phyloP scores from a whole-genome alignment of 495 filamentous ascomycete species.

The Aspergillus cavernicola region DNA sequence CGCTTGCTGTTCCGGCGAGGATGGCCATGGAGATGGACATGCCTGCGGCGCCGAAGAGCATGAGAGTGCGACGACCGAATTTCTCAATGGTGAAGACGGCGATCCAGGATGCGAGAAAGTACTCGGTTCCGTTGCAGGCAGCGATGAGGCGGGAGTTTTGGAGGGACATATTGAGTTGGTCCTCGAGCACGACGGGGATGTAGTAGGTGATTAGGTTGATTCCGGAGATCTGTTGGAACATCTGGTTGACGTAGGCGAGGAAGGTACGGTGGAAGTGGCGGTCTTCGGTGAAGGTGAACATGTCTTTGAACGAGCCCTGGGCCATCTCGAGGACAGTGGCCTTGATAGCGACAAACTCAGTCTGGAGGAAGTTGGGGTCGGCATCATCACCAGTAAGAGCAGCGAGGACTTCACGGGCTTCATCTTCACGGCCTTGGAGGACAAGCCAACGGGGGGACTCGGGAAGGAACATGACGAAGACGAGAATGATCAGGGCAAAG shows the following conservation, averaged over 20 bases:
- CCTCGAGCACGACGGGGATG: conserved; percentile 59
- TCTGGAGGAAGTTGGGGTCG: conserved; percentile 53
- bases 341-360: conserved; percentile 69
- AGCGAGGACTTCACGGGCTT: conserved; percentile 59
- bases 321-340: conserved; percentile 70
- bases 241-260: conserved; percentile 71
- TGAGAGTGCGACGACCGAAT: conserved; percentile 65
- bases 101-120: conserved; percentile 69
- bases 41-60: conserved; percentile 68
- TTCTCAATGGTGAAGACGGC: conserved; percentile 68
- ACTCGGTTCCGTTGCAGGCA: conserved; percentile 69
- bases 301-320: conserved; percentile 60
- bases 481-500: conserved; percentile 59
- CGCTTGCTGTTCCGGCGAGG: conserved; percentile 49
- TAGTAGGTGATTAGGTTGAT: conserved; percentile 79
- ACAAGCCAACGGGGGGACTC: conserved; percentile 76
- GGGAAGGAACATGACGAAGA: conserved; percentile 60
- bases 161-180: conserved; percentile 51
- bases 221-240: conserved; percentile 74
- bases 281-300: conserved; percentile 69
- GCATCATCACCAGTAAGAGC: conserved; percentile 53
- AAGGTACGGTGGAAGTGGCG: conserved; percentile 71
- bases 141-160: conserved; percentile 63
- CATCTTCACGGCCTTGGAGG: conserved; percentile 61
- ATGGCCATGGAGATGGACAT: conserved; percentile 68